Conservation (phyloP, 2,329 filamentous ascomycete species). For the Fulvia fulva region DNA sequence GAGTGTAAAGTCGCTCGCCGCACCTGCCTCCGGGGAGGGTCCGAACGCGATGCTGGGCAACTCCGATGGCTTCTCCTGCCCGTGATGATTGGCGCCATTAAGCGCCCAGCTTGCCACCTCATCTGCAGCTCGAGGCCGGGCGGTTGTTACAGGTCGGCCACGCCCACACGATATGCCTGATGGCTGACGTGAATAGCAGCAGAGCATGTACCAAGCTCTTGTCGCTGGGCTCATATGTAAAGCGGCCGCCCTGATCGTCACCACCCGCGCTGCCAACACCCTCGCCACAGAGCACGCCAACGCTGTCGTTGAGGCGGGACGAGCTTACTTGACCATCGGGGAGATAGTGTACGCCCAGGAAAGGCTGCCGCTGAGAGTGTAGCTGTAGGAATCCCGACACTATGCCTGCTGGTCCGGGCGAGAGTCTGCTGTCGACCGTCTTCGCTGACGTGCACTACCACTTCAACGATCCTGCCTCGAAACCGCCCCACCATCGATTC, state of each 20-base stretch:
- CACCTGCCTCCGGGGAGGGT: background rate
- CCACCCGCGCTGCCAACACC: constrained; percentile 10
- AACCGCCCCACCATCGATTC: constrained; percentile 74
- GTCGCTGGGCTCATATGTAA: constrained; percentile 16
- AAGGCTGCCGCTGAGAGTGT: constrained; percentile 17
- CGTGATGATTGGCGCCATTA: constrained; percentile 5
- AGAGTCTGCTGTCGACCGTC: constrained; percentile 46
- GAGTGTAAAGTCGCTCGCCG: background rate
- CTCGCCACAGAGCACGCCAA: constrained; percentile 24
- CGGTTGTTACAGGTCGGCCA: background rate
- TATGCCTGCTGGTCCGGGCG: constrained; percentile 48
- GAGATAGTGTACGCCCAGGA: constrained; percentile 24
- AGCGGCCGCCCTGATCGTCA: constrained; percentile 14
- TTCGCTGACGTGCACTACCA: constrained; percentile 78
- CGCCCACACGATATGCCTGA: no score
- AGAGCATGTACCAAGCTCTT: constrained; percentile 10
- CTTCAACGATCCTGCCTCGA: constrained; percentile 63
- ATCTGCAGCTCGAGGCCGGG: constrained; percentile 3
- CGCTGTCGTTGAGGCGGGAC: constrained; percentile 25
- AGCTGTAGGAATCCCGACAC: constrained; percentile 6
- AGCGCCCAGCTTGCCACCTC: constrained; percentile 1
- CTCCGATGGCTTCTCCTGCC: background rate
- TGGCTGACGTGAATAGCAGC: background rate
- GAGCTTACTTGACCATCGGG: constrained; percentile 27
- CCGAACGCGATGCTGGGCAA: background rate